Base-by-base conservation (phyloP, 805 yeast species). In the Cyberlindnera mycetangii region DNA sequence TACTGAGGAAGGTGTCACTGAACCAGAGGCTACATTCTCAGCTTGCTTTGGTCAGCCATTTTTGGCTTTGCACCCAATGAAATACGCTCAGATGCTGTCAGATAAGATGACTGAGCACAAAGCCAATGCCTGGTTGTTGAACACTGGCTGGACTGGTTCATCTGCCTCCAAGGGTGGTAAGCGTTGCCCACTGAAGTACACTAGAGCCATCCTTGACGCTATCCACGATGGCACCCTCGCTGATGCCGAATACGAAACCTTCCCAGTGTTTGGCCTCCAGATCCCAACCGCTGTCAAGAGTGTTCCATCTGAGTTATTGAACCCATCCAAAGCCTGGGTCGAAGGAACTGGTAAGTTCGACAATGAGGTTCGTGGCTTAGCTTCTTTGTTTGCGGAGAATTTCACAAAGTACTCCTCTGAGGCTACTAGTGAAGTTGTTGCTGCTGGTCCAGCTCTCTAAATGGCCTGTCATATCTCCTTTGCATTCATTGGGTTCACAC, bases 11-110 rank as follows among this genome's bases (percentile, higher is more conserved):
- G 99, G 99, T 70, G 88, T 92, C 55, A 90, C 97, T 51, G 97
- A 92, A 74, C 98, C 99, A 51, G 89, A 87, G 70, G 96, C 97
- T 45, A 89, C 97, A 16, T 92, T 92, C 81, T 87, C 96, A 50
- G 96, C 99, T 43, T 92, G 99, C 76, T 92, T 90, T 68, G 99
- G 98, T 65, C 98, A 92, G 76, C 99, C 99, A 53, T 92, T 92
- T 85, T 76, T 92, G 71, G 97, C 92, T 28, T 76, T 92, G 68
- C 99, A 92, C 71, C 99, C 99, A 68, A 92, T 92, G 90, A 85
- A 83, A 69, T 92, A 92, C 70, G 98, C 98, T 37, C 87, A 88
- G 70, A 96, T 92, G 82, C 79, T 92, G 61, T 83, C 96, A 44
- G 92, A 88, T 68, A 92, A 90, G 79, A 93, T 92, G 76, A 70